These are phyloP conservation scores for Rhododendron ovatum DNA, from an alignment of 148 eudicot genomes.

Conservation along the genomic window DNA sequence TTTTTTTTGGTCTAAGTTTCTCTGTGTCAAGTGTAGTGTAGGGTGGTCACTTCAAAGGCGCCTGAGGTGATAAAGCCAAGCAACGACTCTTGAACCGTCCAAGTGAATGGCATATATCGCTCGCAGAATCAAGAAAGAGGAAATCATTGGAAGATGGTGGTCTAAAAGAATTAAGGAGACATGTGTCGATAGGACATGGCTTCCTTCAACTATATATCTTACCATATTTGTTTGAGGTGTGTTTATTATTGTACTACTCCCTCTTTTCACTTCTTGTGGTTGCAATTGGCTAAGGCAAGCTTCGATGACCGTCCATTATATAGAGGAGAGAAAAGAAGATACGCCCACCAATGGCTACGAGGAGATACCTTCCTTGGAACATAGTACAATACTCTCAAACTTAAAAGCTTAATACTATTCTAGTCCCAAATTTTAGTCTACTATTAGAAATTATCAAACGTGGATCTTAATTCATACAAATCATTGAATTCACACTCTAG, in stretches of 20 bases:
- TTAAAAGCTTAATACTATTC: too few relatives aligned
- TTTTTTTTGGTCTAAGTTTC: too few relatives aligned
- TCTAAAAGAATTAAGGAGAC: neutral
- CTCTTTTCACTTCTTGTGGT: neutral
- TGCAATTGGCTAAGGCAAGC: neutral
- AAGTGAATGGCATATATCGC: neutral
- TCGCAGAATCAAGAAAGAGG: neutral
- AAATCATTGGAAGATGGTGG: neutral
- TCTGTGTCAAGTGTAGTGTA: neutral
- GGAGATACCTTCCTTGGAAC: too few relatives aligned
- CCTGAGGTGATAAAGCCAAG: neutral
- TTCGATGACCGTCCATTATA: neutral
- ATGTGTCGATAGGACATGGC: neutral
- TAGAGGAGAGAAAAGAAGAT: neutral
- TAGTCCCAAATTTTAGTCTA: too few relatives aligned
- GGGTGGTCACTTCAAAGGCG: neutral
- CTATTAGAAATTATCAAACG: too few relatives aligned
- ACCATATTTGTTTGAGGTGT: too few relatives aligned
- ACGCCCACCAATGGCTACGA: neutral
- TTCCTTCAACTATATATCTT: too few relatives aligned
- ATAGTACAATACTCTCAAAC: too few relatives aligned
- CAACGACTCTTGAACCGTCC: neutral
- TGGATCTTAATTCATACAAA: too few relatives aligned
- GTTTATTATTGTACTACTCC: too few relatives aligned
- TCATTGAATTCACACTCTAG: neutral